Evolutionary conservation across 225 moss, liverwort and hornwort genomes (phyloP), one percentile per base, ranked within the genome.

Genomic region (Polytrichum commune): DNA sequence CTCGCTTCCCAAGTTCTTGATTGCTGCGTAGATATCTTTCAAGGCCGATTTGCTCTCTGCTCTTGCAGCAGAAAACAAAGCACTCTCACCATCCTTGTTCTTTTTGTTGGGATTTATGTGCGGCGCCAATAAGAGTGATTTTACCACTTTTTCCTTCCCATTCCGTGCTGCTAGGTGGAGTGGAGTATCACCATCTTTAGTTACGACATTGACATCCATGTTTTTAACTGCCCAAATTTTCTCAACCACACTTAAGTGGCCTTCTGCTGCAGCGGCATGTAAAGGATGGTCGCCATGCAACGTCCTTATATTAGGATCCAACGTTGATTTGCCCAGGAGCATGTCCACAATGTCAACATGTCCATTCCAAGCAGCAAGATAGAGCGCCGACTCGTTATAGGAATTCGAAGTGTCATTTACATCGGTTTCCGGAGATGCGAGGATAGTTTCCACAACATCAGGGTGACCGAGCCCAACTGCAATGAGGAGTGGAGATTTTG

Each of bases 51-150:
- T 58, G 23, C 23, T 23, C 2, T 58, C 1, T 58, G n/a, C 57
- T 58, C 57, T 58, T 58, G 57, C n/a, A 58, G 57, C 57, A 19
- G 1, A 23, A 23, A 19, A 58, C 57, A 58, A 58, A 6, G 57
- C n/a, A 7, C 23, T 58, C 20, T 58, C 57, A 58, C 57, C 57
- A 58, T 20, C 19, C 57, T 19, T 19, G 23, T 58, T 58, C 0
- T n/a, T 23, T 3, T 58, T 19, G 6, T 22, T 58, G 0, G 23
- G 57, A 58, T 58, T 58, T 8, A 58, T 23, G 57, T 0, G 5
- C 0, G 0, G 1, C 8, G 0, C 57, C 8, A 0, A 6, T 19
- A 58, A 23, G 23, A 58, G 57, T 2, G 0, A 8, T 6, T 3
- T 8, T 19, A 58, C 57, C 19, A 23, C 8, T 19, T 7, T 22